Evolutionary conservation across 2,329 filamentous ascomycete species (phyloP), one percentile per base, ranked within the genome.

Genomic region (Helotiales sp.): DNA sequence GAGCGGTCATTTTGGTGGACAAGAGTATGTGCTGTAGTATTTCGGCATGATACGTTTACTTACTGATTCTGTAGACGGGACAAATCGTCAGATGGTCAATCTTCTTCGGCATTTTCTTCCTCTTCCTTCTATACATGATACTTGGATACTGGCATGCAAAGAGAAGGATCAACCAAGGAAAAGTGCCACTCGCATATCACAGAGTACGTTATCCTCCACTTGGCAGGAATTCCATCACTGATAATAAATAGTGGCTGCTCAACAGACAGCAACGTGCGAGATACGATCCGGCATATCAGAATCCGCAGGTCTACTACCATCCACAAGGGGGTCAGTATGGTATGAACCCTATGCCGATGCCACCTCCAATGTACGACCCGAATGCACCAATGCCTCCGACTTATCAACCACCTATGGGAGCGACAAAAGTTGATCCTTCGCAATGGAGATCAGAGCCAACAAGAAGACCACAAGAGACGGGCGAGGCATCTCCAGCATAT

Each of bases 131-230:
- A 40, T 91, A 86, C 78, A 77, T 92, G 67, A 64, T 90, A 54
- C 78, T 83, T 58, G 89, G 88, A 60, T 88, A 89, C 71, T 74
- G 83, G 47, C 90, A 93, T 73, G 90, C 89, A 46, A 83, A 83
- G 70, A 74, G 75, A 46, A 80, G 90, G 47, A 77, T 93, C 63
- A 79, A 76, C 60, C 87, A 85, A 71, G 89, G 89, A 1, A 76
- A 85, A 34, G 76, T 79, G 17, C 87, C 89, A 15, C 73, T 92
- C 33, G 74, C 73, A 61, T 93, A 93, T 69, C 89, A 95, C 73
- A 77, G 86, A 67, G 85, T 88, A 78, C 31, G 81, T 59, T 33
- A 9, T 48, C 38, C 7, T 52, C 6, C 22, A 36, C 17, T 29
- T 49, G 33, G 36, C n/a, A 54, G 19, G 42, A 46, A 27, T 29